Evolutionary conservation across 805 yeast genomes (phyloP).

Genomic region (Pichia pseudocactophila): DNA sequence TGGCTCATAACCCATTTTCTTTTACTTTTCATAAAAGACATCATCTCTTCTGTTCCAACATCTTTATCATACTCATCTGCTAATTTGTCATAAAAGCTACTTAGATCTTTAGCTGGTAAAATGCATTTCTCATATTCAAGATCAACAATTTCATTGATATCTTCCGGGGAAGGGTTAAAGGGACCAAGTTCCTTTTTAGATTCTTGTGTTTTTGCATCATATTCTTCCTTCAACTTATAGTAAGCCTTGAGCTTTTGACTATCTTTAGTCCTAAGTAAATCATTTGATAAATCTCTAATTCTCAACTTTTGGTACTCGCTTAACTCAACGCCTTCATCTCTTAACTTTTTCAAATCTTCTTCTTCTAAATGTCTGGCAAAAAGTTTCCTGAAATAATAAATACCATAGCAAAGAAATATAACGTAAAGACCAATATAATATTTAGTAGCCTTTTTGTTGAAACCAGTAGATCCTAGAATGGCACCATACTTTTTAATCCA

Average conservation of each 20-base stretch:
- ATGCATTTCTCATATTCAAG: slow-evolving; percentile 32
- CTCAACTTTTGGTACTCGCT: slow-evolving; percentile 59
- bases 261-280: slow-evolving; percentile 57
- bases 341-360: slow-evolving; percentile 23
- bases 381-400: slow-evolving; percentile 56
- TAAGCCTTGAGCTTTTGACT: slow-evolving; percentile 51
- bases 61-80: slow-evolving; percentile 78
- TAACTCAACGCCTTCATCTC: slow-evolving; percentile 30
- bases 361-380: slow-evolving; percentile 58
- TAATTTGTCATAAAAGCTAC: slow-evolving; percentile 63
- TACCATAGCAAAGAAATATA: slow-evolving; percentile 48
- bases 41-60: slow-evolving; percentile 65
- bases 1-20: slow-evolving; percentile 76
- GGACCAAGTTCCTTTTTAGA: slow-evolving; percentile 15
- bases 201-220: slow-evolving; percentile 16
- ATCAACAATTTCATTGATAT: slow-evolving; percentile 24
- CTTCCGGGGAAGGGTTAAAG: slow-evolving; percentile 29
- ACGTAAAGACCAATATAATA: slow-evolving; percentile 54
- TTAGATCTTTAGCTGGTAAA: slow-evolving; percentile 71
- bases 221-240: slow-evolving; percentile 38
- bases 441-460: slow-evolving; percentile 54
- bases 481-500: slow-evolving; percentile 43
- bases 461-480: slow-evolving; percentile 42
- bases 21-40: slow-evolving; percentile 50
- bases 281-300: slow-evolving; percentile 48